phyloP scores from a whole-genome alignment of 2,329 filamentous ascomycete genomes.

The Pyricularia sp. region DNA sequence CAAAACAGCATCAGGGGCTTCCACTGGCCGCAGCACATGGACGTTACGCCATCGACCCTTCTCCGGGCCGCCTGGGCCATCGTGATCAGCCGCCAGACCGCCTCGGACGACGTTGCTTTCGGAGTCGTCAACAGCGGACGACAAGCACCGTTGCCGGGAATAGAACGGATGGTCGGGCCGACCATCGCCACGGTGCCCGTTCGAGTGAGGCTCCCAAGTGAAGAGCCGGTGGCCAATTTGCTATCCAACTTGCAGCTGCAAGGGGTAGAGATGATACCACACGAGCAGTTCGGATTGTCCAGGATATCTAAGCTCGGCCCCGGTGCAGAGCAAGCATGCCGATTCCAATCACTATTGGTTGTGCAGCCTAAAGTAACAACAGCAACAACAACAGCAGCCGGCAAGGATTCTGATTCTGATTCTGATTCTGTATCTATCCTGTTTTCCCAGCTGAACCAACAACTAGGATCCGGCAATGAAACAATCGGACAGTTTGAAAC shows the following conservation, averaged over 20 bases:
- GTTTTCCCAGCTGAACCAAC: neutral
- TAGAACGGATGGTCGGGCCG: constrained; percentile 11
- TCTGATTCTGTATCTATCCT: no score
- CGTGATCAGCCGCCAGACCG: constrained; percentile 41
- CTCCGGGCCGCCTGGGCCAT: constrained; percentile 34
- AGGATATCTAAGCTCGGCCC: constrained; percentile 47
- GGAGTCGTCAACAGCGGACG: constrained; percentile 51
- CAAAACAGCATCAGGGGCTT: neutral
- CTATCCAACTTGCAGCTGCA: constrained; percentile 10
- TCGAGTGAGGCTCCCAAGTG: constrained; percentile 11
- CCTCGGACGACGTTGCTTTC: constrained; percentile 42
- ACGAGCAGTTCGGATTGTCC: constrained; percentile 55
- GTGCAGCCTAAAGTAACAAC: constrained; percentile 31
- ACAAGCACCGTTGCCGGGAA: constrained; percentile 13
- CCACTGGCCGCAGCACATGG: neutral
- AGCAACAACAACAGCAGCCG: neutral
- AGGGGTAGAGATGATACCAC: constrained; percentile 32
- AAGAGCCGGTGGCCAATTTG: constrained; percentile 6
- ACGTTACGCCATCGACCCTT: neutral
- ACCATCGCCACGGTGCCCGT: constrained; percentile 30
- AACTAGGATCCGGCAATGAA: neutral
- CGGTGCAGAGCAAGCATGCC: constrained; percentile 44
- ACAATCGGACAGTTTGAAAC: constrained; percentile 37
- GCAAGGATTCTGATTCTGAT: no score
- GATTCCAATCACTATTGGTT: constrained; percentile 44